Evolutionary conservation across 140 eudicot genomes (phyloP), one percentile per base, ranked within the genome.

Genomic region (Flaveria floridana): DNA sequence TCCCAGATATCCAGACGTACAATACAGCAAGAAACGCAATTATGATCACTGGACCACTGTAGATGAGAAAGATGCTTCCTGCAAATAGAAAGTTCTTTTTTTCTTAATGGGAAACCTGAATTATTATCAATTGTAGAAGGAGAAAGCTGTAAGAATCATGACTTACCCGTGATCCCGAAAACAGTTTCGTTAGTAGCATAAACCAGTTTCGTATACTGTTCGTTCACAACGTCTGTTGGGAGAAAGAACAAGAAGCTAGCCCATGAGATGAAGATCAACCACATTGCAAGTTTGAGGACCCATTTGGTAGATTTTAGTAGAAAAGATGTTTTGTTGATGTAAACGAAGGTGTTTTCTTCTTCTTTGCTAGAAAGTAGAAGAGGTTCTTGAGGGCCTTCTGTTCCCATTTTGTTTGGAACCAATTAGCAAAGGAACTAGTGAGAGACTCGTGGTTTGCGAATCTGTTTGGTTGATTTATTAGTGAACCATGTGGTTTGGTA

Each of bases 211-310:
- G 20, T 2, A 30, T 65, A 75, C 71, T 74, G 59, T 1, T 71
- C 8, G 37, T 73, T 65, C 20, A 79, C 74, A 14, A 73, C 67
- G 1, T 85, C 69, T 25, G 79, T 79, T 62, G 97, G 99, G 57
- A 48, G 72, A 1, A 88, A 70, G 53, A 86, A 86, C 41, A 88
- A 26, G 47, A 84, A 76, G 67, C 84, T 66, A 75, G 78, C 81
- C 99, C 99, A 94, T 13, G 77, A 11, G 52, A 90, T 48, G 77
- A 94, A 90, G 73, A 90, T 78, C 14, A 46, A 73, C 96, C 94
- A 90, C 91, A 90, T 85, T 70, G 82, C 65, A 59, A 78, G 62
- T 74, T 80, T 90, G 50, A 94, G 89, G 82, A 80, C 72, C 91
- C 84, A 89, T 86, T 83, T 90, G 13, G 78, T 56, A 6, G 84